Conservation (phyloP, 164 flowering plant species). For the Stephania yunnanensis region DNA sequence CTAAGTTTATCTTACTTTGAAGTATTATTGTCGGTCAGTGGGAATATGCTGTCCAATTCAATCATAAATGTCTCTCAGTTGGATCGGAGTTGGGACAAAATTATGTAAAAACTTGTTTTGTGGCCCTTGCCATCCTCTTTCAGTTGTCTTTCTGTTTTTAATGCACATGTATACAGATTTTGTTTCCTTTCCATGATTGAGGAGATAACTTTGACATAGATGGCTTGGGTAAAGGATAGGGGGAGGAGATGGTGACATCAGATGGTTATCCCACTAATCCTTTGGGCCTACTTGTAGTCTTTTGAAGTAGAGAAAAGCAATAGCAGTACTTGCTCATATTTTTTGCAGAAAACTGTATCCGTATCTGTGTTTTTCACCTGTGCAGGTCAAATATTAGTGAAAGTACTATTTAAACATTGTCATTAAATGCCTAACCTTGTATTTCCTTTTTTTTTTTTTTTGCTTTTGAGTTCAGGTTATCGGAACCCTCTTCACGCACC, state of each 20-base stretch:
- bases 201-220: background rate
- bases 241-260: background rate
- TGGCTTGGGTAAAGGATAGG: background rate
- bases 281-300: too few relatives aligned
- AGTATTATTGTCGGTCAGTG: too few relatives aligned
- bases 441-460: slow-evolving; percentile 3
- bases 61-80: too few relatives aligned
- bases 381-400: background rate
- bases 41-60: too few relatives aligned
- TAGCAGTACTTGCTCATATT: too few relatives aligned
- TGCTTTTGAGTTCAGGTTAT: slow-evolving; percentile 49
- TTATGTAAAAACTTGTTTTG: too few relatives aligned
- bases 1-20: too few relatives aligned
- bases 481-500: slow-evolving; percentile 76
- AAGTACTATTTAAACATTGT: background rate
- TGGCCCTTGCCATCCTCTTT: background rate
- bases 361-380: background rate
- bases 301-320: too few relatives aligned
- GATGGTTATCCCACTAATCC: background rate
- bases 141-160: background rate
- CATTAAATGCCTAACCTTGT: background rate
- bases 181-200: background rate
- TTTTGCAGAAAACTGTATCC: too few relatives aligned
- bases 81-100: too few relatives aligned
- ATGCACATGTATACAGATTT: background rate